Evolutionary conservation across 768 basidiomycete species (phyloP).

Genomic region (Gloeostereum incarnatum): DNA sequence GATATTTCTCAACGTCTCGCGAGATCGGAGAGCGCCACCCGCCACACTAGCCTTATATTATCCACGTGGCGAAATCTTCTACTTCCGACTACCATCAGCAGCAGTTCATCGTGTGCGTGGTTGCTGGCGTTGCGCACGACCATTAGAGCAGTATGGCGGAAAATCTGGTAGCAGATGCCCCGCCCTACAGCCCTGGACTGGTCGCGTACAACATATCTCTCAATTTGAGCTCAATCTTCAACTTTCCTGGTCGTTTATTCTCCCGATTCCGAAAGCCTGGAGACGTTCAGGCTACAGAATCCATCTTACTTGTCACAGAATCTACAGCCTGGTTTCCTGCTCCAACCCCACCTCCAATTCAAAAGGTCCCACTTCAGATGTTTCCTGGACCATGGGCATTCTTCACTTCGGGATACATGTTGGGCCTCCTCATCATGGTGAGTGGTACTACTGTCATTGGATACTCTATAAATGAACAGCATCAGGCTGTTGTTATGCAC

Average conservation of each 20-base stretch:
- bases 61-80: no score
- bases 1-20: no score
- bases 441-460: conserved; percentile 9
- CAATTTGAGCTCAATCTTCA: conserved; percentile 38
- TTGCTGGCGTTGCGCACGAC: no score
- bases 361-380: conserved; percentile 4
- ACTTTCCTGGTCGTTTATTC: conserved; percentile 30
- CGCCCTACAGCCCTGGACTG: conserved; percentile 42
- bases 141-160: no score
- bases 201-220: conserved; percentile 27
- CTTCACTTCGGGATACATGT: conserved; percentile 63
- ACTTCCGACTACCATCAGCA: no score
- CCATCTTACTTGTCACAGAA: conserved; percentile 5
- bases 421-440: conserved; percentile 61
- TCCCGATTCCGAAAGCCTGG: conserved; percentile 25
- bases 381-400: conserved; percentile 64
- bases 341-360: conserved; percentile 7
- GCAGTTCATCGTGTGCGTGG: no score
- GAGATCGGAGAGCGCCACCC: no score
- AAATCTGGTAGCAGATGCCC: conserved; percentile 4
- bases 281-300: conserved; percentile 8
- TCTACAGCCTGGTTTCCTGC: conserved; percentile 5
- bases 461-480: neutral
- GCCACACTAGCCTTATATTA: no score
- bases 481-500: conserved; percentile 59